Conservation (phyloP, 2,329 filamentous ascomycete species). For the Aspergillus caelatus region DNA sequence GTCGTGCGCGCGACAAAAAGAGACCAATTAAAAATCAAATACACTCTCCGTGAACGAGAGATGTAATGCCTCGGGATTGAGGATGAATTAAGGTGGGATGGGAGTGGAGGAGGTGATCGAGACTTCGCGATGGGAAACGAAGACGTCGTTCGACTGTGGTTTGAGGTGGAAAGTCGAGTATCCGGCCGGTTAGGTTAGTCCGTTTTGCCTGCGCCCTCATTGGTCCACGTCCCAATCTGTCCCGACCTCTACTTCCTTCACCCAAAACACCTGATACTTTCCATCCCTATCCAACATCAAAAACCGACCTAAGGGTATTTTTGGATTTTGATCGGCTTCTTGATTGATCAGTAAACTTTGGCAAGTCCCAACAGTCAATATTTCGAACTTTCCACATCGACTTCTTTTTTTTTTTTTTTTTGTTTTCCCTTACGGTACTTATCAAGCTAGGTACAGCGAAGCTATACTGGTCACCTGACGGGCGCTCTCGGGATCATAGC, state of each 20-base stretch:
- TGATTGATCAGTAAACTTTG: background rate
- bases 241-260: slow-evolving; percentile 16
- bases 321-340: background rate
- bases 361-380: background rate
- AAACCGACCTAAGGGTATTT: background rate
- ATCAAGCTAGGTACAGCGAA: too few relatives aligned
- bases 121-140: slow-evolving; percentile 34
- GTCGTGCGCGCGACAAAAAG: slow-evolving; percentile 30
- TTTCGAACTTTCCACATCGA: background rate
- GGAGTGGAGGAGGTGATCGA: slow-evolving; percentile 33
- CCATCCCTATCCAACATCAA: slow-evolving; percentile 24
- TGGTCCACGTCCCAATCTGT: slow-evolving; percentile 30
- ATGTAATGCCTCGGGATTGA: slow-evolving; percentile 29
- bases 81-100: slow-evolving; percentile 26
- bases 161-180: slow-evolving; percentile 45
- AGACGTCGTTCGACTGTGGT: slow-evolving; percentile 39
- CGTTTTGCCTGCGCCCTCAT: slow-evolving; percentile 38
- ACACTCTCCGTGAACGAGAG: slow-evolving; percentile 20
- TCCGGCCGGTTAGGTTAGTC: slow-evolving; percentile 39
- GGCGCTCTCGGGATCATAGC: background rate
- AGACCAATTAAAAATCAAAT: slow-evolving; percentile 30
- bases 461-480: background rate
- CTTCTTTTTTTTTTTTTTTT: background rate
- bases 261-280: slow-evolving; percentile 11
- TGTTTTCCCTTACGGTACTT: background rate